These are phyloP conservation scores for Amphirosellinia nigrospora DNA, from an alignment of 495 filamentous ascomycete species.

Conservation along the genomic window DNA sequence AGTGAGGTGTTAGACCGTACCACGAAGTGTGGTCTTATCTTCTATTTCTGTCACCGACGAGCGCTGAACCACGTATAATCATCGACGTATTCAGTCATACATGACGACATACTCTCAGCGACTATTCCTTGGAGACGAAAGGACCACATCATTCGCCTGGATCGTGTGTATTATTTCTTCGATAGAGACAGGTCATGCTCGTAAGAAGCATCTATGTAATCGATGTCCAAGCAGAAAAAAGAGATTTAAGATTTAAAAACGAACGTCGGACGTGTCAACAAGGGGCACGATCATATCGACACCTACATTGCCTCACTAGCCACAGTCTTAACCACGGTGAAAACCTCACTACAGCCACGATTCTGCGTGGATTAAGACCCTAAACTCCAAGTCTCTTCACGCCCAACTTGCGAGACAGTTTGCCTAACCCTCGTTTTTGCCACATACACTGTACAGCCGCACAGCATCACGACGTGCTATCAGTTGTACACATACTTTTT, in stretches of 20 bases:
- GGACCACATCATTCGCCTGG: background rate
- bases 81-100: conserved; percentile 14
- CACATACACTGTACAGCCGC: background rate
- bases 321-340: conserved; percentile 9
- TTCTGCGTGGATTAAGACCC: conserved; percentile 3
- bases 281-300: background rate
- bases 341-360: conserved; percentile 6
- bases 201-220: conserved; percentile 21
- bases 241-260: conserved; percentile 20
- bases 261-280: conserved; percentile 2
- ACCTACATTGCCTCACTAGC: background rate
- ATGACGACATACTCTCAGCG: conserved; percentile 22
- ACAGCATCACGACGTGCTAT: too few relatives aligned
- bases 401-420: background rate
- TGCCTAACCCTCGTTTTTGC: conserved; percentile 18
- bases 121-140: conserved; percentile 4
- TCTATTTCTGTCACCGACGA: conserved; percentile 22
- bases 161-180: conserved; percentile 7
- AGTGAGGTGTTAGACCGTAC: background rate
- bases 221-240: conserved; percentile 21
- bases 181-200: conserved; percentile 24
- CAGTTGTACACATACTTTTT: too few relatives aligned
- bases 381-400: background rate
- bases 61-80: conserved; percentile 16
- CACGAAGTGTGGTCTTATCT: conserved; percentile 5